Base-by-base conservation (phyloP, 345 rosid genomes). In the Eucalyptus grandis region DNA sequence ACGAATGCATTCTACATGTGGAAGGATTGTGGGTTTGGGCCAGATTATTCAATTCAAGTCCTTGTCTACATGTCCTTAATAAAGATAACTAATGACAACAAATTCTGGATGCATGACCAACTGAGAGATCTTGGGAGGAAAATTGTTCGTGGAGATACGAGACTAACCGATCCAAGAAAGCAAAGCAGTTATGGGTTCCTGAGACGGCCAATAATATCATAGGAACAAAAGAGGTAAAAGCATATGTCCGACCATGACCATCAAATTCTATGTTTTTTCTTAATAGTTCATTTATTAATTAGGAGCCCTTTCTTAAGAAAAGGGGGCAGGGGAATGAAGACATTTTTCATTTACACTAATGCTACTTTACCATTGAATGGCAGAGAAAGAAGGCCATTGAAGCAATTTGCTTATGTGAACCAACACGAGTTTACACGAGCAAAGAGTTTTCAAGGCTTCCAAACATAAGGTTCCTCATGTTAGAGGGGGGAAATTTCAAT, bases 401-500 rank as follows among this genome's bases (percentile, higher is more conserved):
- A 54, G 58, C 58, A 54, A 8, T 54, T 21, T 21, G 58, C 4
- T 54, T 21, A 19, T 9, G 7, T 50, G 53, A 15, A 14, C 16
- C 53, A 2, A 5, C 17, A 50, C 17, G 21, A 8, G 21, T 8
- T 9, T 54, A 54, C 8, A 54, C 10, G 4, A 54, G 58, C 58
- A 4, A 54, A 54, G 58, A 54, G 24, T 54, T 54, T 54, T 54
- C 58, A 54, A 54, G 26, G 58, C 5, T 54, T 54, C 58, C 58
- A 54, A 54, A 54, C 10, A 3, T 54, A 54, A 54, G 58, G 58
- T 54, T 54, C 58, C 58, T 54, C 26, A 2, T 0, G 3, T 8
- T 54, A 54, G 0, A 0, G 4, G 1, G 11, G 2, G 11, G 58
- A 0, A 4, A 19, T 4, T 54, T 37, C 37, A 37, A 7, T 21